phyloP scores from a whole-genome alignment of 805 yeast genomes.

The Barnettozyma sp. region DNA sequence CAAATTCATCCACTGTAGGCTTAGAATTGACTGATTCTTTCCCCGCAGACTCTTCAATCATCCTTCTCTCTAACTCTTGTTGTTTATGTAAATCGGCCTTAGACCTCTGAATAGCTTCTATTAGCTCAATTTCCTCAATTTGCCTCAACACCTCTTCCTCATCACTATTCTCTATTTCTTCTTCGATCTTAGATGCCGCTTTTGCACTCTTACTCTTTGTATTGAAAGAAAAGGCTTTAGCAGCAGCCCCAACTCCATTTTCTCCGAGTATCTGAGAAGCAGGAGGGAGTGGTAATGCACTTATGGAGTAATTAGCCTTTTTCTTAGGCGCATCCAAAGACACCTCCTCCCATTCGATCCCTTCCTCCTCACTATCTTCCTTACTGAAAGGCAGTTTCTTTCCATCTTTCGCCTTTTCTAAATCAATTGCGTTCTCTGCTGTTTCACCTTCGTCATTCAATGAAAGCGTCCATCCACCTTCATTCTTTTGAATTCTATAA shows the following conservation, averaged over 20 bases:
- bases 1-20: too few relatives aligned
- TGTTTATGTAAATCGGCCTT: constrained; percentile 42
- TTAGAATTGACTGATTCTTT: too few relatives aligned
- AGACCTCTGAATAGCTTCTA: constrained; percentile 38
- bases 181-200: constrained; percentile 10
- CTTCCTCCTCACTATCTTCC: constrained; percentile 29
- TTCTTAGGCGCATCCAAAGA: constrained; percentile 29
- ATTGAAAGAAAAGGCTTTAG: constrained; percentile 19
- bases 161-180: constrained; percentile 17
- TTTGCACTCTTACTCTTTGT: constrained; percentile 12
- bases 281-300: constrained; percentile 34
- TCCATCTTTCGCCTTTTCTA: constrained; percentile 28
- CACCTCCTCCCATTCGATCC: constrained; percentile 70
- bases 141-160: constrained; percentile 23
- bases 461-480: constrained; percentile 79
- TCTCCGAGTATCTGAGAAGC: constrained; percentile 11
- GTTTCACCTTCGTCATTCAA: constrained; percentile 38
- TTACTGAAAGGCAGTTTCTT: constrained; percentile 14
- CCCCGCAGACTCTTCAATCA: constrained; percentile 23
- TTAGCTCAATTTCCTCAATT: constrained; percentile 30
- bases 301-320: constrained; percentile 35
- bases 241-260: constrained; percentile 13
- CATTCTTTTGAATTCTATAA: constrained; percentile 68
- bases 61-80: constrained; percentile 25
- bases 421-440: constrained; percentile 39